These are phyloP conservation scores for Chaetomiaceae sp. DNA, from an alignment of 2,329 filamentous ascomycete genomes.

Conservation along the genomic window DNA sequence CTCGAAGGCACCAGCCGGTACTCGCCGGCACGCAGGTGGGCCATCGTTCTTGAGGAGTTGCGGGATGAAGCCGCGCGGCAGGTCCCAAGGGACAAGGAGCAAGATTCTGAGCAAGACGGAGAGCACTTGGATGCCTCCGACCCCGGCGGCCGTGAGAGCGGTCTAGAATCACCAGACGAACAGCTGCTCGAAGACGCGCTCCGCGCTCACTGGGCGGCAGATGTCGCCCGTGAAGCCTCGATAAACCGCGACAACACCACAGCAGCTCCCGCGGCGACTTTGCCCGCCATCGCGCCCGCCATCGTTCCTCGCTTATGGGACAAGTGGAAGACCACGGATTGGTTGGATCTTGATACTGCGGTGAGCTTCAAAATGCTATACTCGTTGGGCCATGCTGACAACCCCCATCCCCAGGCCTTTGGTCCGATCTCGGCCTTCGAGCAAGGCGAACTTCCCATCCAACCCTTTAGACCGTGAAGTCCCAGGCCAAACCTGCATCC, in stretches of 20 bases:
- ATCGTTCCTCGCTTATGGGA: conserved; percentile 14
- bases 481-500: too few relatives aligned
- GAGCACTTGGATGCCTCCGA: not conserved
- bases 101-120: not conserved
- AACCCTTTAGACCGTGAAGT: not conserved
- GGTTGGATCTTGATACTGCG: conserved; percentile 23
- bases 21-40: conserved; percentile 18
- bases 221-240: not conserved
- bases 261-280: not conserved
- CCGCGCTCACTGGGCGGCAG: conserved; percentile 20
- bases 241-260: not conserved
- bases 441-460: not conserved
- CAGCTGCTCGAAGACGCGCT: conserved; percentile 21
- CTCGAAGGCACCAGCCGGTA: conserved; percentile 8
- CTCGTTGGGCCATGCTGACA: not conserved
- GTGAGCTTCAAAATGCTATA: conserved; percentile 8
- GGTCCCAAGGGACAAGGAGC: not conserved
- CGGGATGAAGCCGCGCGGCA: conserved; percentile 16
- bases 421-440: conserved; percentile 17
- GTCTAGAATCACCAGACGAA: conserved; percentile 5
- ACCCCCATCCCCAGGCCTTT: conserved; percentile 13
- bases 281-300: not conserved
- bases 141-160: not conserved
- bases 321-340: conserved; percentile 21
- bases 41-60: conserved; percentile 20